These are phyloP conservation scores for Citeromyces siamensis DNA, from an alignment of 1,139 yeast species.

Conservation along the genomic window DNA sequence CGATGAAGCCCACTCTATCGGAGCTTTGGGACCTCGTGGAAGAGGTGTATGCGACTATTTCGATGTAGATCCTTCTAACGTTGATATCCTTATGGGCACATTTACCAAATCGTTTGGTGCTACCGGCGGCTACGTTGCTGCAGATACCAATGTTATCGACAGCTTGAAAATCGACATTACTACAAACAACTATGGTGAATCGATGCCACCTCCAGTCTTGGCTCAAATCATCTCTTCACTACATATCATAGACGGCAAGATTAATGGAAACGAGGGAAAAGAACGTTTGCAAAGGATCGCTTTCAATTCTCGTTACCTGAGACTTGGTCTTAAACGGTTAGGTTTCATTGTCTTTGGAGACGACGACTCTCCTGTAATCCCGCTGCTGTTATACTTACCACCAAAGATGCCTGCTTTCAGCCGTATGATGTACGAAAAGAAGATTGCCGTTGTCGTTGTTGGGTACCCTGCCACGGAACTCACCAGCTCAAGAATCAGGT, in stretches of 20 bases:
- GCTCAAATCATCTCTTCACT: conserved; percentile 81
- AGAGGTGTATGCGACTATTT: conserved; percentile 94
- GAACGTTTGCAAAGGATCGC: conserved; percentile 90
- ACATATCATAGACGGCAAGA: conserved; percentile 64
- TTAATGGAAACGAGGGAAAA: conserved; percentile 87
- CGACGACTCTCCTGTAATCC: conserved; percentile 95
- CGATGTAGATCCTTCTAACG: conserved; percentile 57
- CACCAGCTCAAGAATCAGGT: conserved; percentile 79
- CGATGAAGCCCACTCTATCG: conserved; percentile 97
- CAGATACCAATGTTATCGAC: conserved; percentile 54
- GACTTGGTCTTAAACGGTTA: conserved; percentile 79
- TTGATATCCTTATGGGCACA: conserved; percentile 95
- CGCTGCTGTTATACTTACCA: conserved; percentile 77
- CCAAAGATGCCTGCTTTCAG: conserved; percentile 92
- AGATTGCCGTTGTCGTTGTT: conserved; percentile 90
- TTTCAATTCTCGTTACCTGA: conserved; percentile 84
- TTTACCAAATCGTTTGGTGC: conserved; percentile 97
- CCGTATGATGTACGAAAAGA: conserved; percentile 63
- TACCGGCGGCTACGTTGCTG: conserved; percentile 94
- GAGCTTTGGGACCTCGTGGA: conserved; percentile 92
- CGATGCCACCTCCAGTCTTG: conserved; percentile 82
- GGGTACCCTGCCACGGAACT: conserved; percentile 98
- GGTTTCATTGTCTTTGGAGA: conserved; percentile 94
- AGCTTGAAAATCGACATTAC: conserved; percentile 62
- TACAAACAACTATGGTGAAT: conserved; percentile 70